phyloP scores from a whole-genome alignment of 2,329 filamentous ascomycete genomes.

The Aspergillus thermomutatus region DNA sequence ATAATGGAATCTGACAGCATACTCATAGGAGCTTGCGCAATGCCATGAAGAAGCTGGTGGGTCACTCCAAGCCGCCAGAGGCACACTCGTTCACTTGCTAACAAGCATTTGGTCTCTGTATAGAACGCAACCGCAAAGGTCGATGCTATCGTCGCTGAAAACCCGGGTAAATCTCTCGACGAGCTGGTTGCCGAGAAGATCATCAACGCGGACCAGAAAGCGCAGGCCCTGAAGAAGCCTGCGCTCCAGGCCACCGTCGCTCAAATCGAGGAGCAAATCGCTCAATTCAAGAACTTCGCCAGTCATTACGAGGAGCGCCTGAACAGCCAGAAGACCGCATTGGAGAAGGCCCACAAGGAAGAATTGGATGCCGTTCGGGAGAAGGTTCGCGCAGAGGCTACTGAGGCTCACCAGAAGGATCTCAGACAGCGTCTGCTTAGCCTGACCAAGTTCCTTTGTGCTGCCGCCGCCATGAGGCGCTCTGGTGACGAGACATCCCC shows the following conservation, averaged over 20 bases:
- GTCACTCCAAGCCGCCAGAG: conserved; percentile 32
- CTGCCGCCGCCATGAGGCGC: conserved; percentile 59
- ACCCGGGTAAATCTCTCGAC: conserved; percentile 58
- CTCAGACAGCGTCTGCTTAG: conserved; percentile 55
- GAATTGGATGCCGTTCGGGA: conserved; percentile 54
- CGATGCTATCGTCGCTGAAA: conserved; percentile 58
- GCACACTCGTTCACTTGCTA: conserved; percentile 8
- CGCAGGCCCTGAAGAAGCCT: conserved; percentile 61
- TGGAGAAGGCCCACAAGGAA: conserved; percentile 54
- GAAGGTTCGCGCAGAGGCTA: conserved; percentile 48
- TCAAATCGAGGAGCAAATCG: conserved; percentile 59
- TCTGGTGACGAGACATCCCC: conserved; percentile 56
- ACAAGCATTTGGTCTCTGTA: conserved; percentile 18
- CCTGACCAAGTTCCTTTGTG: conserved; percentile 60
- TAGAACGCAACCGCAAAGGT: conserved; percentile 59
- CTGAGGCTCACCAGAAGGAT: conserved; percentile 45
- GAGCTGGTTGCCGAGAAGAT: conserved; percentile 61
- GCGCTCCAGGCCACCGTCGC: conserved; percentile 53
- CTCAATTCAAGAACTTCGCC: conserved; percentile 59
- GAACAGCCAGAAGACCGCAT: conserved; percentile 52
- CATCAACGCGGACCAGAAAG: conserved; percentile 64
- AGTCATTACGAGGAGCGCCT: conserved; percentile 56
- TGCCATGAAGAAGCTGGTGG: conserved; percentile 88
- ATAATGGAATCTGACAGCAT: conserved; percentile 15
- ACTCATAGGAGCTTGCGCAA: conserved; percentile 76